Evolutionary conservation across 2,329 filamentous ascomycete genomes (phyloP), one percentile per base, ranked within the genome.

Genomic region (Thelonectria blattea): DNA sequence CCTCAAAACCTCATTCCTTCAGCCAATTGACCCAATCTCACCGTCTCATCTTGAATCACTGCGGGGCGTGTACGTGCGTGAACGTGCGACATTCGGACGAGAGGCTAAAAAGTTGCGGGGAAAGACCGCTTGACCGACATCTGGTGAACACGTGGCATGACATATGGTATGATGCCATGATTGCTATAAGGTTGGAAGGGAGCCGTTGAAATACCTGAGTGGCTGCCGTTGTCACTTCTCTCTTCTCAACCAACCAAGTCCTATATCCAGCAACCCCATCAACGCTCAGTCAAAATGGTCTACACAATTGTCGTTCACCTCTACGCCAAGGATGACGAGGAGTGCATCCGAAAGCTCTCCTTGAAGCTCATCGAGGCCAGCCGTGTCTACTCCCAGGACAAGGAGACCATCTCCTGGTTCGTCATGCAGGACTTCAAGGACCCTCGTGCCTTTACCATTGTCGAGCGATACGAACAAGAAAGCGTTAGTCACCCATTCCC

Each of bases 341-440:
- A 86, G 56, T 81, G 81, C 72, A 88, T 91, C 76, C 78, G 81
- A 62, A 90, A 89, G 75, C 79, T 92, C 60, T 85, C 87, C 69
- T 85, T 85, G 58, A 92, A 92, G 80, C 85, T 92, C 58, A 83
- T 89, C 72, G 90, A 92, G 74, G 90, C 90, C n/a, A 88, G 87
- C 60, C 83, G 86, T 63, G 83, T 92, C 64, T 92, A 92, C 78
- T 85, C 83, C 65, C 81, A 90, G 65, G 90, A 92, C 78, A 85
- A 85, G 71, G 90, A 92, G 79, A 91, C 85, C 0, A 71, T 88
- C 59, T 83, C 80, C 47, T 92, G 90, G 90, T 86, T 91, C 75
- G 89, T 92, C 64, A 92, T 92, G 90, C 90, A 92, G 78, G 87
- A 88, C 69, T 82, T 87, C 59, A 80, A 85, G 68, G 89, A 92